Evolutionary conservation across 352 stramenopile genomes (phyloP), one percentile per base, ranked within the genome.

Genomic region (Pythium rishiriense): DNA sequence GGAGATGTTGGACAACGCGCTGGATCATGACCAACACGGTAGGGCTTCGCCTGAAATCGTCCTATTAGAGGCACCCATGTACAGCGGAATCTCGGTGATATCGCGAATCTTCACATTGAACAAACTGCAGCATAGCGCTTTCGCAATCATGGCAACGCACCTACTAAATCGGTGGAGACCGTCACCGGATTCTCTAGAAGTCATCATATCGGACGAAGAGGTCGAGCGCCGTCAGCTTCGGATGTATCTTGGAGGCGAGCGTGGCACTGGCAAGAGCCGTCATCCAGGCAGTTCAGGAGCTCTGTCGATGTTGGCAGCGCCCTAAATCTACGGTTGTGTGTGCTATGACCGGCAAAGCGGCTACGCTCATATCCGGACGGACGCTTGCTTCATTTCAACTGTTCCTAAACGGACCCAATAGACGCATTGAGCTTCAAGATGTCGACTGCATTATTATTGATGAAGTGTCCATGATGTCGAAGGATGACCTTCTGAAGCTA

Each of bases 391-490:
- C 26, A 6, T 51, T 70, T 25, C 39, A 70, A n/a, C 21, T 57
- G 9, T 47, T 56, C 1, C 26, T 65, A 19, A 62, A 39, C 10
- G 9, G 50, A 17, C 4, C 48, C 0, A 57, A 31, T 11, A 52
- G 50, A 11, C 33, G 48, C 22, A 31, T 48, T 19, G 25, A 39
- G 15, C 11, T 65, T 24, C 55, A 65, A 61, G 49, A 65, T 21
- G 22, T 64, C 6, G 62, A 69, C 21, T 70, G 63, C 25, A 11
- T 64, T 1, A 62, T 70, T 31, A n/a, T 70, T 9, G 63, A 70
- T 41, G 63, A 65, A 24, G 63, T 70, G 11, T 70, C 63, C 5
- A 70, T 70, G 56, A 70, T 70, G 63, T 65, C 49, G 0, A 69
- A 69, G 39, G 5, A 41, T 10, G 17, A 63, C 9, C 53, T 69